Conservation (phyloP, 352 stramenopile genomes). For the Globisporangium orthogonon region DNA sequence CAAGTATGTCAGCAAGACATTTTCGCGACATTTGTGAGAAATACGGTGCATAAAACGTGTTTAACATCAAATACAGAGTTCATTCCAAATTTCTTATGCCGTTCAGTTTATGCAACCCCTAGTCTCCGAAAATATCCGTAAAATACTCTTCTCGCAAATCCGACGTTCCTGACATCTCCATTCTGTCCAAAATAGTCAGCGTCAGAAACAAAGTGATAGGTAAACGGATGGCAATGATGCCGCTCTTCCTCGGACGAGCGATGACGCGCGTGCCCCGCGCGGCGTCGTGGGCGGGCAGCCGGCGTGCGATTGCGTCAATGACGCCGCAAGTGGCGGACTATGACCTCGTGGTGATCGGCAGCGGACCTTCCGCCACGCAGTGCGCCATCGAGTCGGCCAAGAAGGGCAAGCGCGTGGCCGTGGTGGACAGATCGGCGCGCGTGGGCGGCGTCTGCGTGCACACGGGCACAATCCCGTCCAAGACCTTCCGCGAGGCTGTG, state of each 20-base stretch:
- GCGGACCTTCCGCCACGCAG: slow-evolving; percentile 76
- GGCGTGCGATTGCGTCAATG: slow-evolving; percentile 9
- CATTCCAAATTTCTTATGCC: no score
- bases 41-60: no score
- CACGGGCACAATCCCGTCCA: slow-evolving; percentile 83
- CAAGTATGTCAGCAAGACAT: no score
- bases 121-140: no score
- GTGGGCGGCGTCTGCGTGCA: slow-evolving; percentile 80
- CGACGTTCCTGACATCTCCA: no score
- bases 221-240: slow-evolving; percentile 4
- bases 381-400: slow-evolving; percentile 86
- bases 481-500: slow-evolving; percentile 89
- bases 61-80: no score
- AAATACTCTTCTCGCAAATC: no score
- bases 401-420: slow-evolving; percentile 64
- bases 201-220: not conserved
- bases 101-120: no score
- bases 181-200: no score
- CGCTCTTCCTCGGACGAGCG: no score
- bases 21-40: no score
- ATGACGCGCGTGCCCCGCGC: no score
- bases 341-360: slow-evolving; percentile 86
- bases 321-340: slow-evolving; percentile 50
- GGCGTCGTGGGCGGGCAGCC: not conserved
- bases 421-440: slow-evolving; percentile 62